Evolutionary conservation across 257 asterid genomes (phyloP).

Genomic region (Jasminum sambac): DNA sequence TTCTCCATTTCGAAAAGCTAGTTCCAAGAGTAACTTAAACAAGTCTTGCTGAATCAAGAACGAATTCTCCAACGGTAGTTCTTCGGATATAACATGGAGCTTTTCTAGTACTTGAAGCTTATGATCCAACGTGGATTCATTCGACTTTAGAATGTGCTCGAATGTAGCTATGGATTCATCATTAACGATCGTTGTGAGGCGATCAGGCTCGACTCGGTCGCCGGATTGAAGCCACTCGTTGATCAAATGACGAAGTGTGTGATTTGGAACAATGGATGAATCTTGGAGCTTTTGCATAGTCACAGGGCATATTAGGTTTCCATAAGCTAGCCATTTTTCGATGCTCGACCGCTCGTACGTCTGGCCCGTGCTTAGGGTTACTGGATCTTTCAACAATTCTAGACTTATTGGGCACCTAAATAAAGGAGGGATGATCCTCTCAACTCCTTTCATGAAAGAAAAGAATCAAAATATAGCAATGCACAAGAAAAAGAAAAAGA

Average conservation of each 20-base stretch:
- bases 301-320: constrained; percentile 53
- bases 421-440: constrained; percentile 41
- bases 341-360: constrained; percentile 57
- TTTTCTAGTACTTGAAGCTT: constrained; percentile 39
- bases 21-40: constrained; percentile 28
- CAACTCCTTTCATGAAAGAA: constrained; percentile 23
- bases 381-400: constrained; percentile 60
- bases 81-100: constrained; percentile 29
- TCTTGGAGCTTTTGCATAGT: constrained; percentile 65
- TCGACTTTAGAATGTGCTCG: constrained; percentile 35
- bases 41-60: constrained; percentile 35
- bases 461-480: background rate
- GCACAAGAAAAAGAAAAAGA: background rate
- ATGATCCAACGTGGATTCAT: constrained; percentile 28
- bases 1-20: constrained; percentile 20
- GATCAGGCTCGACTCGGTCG: constrained; percentile 1
- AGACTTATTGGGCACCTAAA: constrained; percentile 62
- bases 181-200: background rate
- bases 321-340: constrained; percentile 51
- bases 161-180: constrained; percentile 18
- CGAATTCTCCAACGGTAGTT: constrained; percentile 30
- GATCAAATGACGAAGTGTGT: constrained; percentile 53
- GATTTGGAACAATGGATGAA: constrained; percentile 50
- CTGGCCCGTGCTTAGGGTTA: constrained; percentile 59
- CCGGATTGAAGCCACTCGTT: constrained; percentile 40